Evolutionary conservation across 495 filamentous ascomycete genomes (phyloP).

Genomic region (Aspergillus wentii): DNA sequence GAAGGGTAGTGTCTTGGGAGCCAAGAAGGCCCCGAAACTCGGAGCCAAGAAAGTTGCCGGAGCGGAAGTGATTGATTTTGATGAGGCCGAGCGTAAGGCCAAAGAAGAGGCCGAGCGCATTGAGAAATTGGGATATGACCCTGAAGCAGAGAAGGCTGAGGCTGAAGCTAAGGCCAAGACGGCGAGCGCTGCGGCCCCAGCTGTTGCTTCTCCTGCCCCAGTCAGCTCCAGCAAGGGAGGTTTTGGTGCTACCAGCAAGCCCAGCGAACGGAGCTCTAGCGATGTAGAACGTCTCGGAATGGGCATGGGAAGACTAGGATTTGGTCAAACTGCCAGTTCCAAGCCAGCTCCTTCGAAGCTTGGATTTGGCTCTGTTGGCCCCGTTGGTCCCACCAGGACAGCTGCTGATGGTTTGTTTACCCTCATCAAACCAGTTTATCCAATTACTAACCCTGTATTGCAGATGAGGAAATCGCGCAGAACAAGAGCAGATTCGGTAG

Average conservation of each 20-base stretch:
- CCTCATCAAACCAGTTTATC: not conserved
- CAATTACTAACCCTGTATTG: not conserved
- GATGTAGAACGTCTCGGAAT: constrained; percentile 90
- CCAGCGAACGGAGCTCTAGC: constrained; percentile 55
- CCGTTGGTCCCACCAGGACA: constrained; percentile 58
- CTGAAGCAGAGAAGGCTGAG: constrained; percentile 73
- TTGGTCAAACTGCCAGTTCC: constrained; percentile 73
- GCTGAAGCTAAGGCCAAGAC: constrained; percentile 49
- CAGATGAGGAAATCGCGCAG: constrained; percentile 38
- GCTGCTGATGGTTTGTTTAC: constrained; percentile 60
- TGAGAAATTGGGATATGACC: constrained; percentile 96
- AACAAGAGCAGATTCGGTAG: constrained; percentile 57
- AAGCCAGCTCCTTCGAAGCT: constrained; percentile 64
- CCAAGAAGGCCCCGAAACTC: constrained; percentile 82
- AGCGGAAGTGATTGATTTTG: constrained; percentile 82
- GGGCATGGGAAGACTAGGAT: constrained; percentile 82
- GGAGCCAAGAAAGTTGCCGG: constrained; percentile 84
- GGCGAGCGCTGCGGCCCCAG: constrained; percentile 45
- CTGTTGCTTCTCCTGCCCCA: constrained; percentile 68
- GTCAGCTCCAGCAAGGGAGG: constrained; percentile 59
- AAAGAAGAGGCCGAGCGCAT: constrained; percentile 97
- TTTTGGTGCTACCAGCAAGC: constrained; percentile 51
- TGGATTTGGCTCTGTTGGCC: constrained; percentile 83
- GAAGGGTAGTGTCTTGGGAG: constrained; percentile 80
- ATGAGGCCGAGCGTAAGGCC: constrained; percentile 93